phyloP scores from a whole-genome alignment of 306 rosid genomes.

The Vigna mungo region DNA sequence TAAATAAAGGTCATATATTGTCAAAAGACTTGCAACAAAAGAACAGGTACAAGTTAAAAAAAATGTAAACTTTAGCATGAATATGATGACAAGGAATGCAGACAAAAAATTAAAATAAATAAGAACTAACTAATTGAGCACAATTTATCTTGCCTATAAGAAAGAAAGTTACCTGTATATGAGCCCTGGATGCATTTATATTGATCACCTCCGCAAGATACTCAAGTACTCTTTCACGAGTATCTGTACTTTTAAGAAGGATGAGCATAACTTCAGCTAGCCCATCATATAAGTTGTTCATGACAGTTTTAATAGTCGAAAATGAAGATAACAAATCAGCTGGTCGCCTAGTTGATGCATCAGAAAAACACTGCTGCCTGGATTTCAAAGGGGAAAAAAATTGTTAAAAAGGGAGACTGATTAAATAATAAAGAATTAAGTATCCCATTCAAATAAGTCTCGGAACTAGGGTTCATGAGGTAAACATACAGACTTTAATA shows the following conservation, averaged over 20 bases:
- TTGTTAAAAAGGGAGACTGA: slow-evolving; percentile 21
- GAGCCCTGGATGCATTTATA: slow-evolving; percentile 94
- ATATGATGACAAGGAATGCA: slow-evolving; percentile 9
- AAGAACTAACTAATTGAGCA: slow-evolving; percentile 1
- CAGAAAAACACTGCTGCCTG: slow-evolving; percentile 97
- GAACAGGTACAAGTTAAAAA: slow-evolving; percentile 8
- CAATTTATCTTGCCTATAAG: slow-evolving; percentile 31
- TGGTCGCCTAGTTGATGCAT: slow-evolving; percentile 80
- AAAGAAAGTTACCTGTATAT: slow-evolving; percentile 74
- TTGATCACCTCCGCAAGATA: slow-evolving; percentile 95
- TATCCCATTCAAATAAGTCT: slow-evolving; percentile 25
- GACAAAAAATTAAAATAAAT: neutral
- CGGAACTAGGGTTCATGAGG: slow-evolving; percentile 12
- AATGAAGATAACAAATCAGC: slow-evolving; percentile 86
- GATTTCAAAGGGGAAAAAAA: slow-evolving; percentile 34
- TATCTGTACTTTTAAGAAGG: slow-evolving; percentile 84
- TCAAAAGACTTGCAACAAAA: slow-evolving; percentile 6
- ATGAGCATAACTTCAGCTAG: slow-evolving; percentile 75
- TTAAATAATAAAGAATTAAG: slow-evolving; percentile 26
- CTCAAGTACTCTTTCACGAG: slow-evolving; percentile 85
- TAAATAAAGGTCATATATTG: neutral
- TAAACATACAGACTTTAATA: slow-evolving; percentile 30
- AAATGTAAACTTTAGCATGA: neutral
- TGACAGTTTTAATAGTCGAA: slow-evolving; percentile 79
- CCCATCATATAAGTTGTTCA: slow-evolving; percentile 87